Evolutionary conservation across 176 grass and related monocot genomes (phyloP).

Genomic region (Cenchrus purpureus): DNA sequence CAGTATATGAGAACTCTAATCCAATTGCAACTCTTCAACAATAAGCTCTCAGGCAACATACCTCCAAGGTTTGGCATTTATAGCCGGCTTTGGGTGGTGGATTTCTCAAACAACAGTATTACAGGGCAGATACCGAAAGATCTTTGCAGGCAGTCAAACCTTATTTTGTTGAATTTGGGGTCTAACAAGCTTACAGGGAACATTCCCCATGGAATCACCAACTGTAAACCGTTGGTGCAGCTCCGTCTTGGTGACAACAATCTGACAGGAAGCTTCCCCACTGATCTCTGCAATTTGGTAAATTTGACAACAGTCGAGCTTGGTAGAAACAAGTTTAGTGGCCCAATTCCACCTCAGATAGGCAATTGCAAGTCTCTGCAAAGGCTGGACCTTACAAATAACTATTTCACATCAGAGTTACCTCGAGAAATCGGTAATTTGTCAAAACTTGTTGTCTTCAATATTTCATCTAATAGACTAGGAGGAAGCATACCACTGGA

Average conservation of each 20-base stretch:
- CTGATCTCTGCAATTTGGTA: constrained; percentile 73
- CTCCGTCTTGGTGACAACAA: constrained; percentile 74
- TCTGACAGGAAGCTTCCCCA: constrained; percentile 92
- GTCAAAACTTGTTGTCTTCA: constrained; percentile 87
- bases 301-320: constrained; percentile 93
- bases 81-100: constrained; percentile 90
- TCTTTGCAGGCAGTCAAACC: constrained; percentile 84
- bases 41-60: constrained; percentile 80
- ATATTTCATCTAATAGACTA: constrained; percentile 90
- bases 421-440: constrained; percentile 81
- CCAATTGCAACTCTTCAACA: constrained; percentile 91
- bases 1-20: constrained; percentile 83
- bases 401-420: constrained; percentile 87
- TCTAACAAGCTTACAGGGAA: constrained; percentile 86
- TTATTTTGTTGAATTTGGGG: constrained; percentile 89
- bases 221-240: constrained; percentile 90
- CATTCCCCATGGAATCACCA: constrained; percentile 78
- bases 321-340: constrained; percentile 81
- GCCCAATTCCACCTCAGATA: constrained; percentile 86
- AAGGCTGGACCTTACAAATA: constrained; percentile 82
- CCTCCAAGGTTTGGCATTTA: constrained; percentile 84
- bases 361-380: constrained; percentile 78
- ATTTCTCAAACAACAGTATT: constrained; percentile 93
- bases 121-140: constrained; percentile 81
- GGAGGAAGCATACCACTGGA: constrained; percentile 77